Percentiles rank a stretch among this genome's conserved stretches.
These are phyloP conservation scores for Cordyceps militaris DNA, from an alignment of 2,329 filamentous ascomycete species.

Conservation along the genomic window DNA sequence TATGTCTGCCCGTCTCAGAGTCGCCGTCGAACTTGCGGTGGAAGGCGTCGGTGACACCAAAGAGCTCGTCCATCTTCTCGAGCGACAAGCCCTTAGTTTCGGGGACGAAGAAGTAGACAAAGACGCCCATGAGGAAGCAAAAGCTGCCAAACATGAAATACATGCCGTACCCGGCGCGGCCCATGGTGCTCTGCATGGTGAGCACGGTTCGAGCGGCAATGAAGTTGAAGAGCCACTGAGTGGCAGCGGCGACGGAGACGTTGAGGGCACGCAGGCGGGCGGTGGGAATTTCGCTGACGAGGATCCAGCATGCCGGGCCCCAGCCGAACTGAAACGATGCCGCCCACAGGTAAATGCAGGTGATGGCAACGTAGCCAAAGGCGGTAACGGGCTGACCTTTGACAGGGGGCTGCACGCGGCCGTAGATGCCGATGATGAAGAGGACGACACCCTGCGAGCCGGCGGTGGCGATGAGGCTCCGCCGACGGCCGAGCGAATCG, in stretches of 20 bases:
- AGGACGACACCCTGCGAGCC: conserved; percentile 55
- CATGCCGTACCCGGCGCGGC: conserved; percentile 42
- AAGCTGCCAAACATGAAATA: conserved; percentile 65
- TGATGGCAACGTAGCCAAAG: conserved; percentile 63
- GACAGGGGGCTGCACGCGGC: conserved; percentile 53
- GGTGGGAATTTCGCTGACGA: conserved; percentile 61
- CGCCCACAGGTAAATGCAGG: conserved; percentile 67
- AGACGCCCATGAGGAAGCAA: conserved; percentile 57
- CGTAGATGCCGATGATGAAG: conserved; percentile 66
- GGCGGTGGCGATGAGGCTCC: conserved; percentile 56
- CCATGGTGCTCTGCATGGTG: conserved; percentile 55
- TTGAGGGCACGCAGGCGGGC: conserved; percentile 59
- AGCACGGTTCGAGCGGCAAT: conserved; percentile 61
- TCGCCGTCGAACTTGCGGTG: conserved; percentile 27
- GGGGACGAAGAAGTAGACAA: conserved; percentile 60
- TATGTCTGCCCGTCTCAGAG: conserved; percentile 17
- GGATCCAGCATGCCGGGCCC: conserved; percentile 68
- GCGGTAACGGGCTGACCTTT: conserved; percentile 47
- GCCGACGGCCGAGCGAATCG: conserved; percentile 60
- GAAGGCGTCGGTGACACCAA: conserved; percentile 46
- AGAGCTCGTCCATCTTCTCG: conserved; percentile 61
- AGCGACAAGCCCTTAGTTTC: conserved; percentile 62
- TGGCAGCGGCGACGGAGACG: conserved; percentile 60
- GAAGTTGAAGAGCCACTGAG: conserved; percentile 70
- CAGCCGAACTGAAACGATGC: conserved; percentile 63